phyloP scores from a whole-genome alignment of 495 filamentous ascomycete species.

The Cudoniella acicularis region DNA sequence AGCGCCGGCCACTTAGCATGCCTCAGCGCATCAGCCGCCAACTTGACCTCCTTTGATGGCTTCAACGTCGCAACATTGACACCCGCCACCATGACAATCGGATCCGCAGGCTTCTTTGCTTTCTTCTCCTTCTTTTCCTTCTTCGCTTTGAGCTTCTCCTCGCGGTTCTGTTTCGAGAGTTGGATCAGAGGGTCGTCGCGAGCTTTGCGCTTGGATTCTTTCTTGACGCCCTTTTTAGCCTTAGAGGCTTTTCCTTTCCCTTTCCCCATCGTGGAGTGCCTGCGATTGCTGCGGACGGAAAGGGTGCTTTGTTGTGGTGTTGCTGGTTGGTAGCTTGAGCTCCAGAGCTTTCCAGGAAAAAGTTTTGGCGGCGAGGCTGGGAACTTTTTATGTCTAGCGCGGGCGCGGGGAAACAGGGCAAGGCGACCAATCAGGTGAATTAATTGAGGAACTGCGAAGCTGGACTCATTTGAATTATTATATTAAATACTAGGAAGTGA shows the following conservation, averaged over 20 bases:
- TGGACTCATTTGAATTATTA: too few relatives aligned
- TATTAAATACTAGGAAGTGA: too few relatives aligned
- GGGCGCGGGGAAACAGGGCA: background rate
- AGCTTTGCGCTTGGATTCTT: background rate
- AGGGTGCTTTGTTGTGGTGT: background rate
- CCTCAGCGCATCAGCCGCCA: background rate
- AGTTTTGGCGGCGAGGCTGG: slow-evolving; percentile 1
- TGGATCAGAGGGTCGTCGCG: too few relatives aligned
- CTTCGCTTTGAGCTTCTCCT: too few relatives aligned
- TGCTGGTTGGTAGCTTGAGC: background rate
- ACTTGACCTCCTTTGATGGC: too few relatives aligned
- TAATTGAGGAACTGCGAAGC: too few relatives aligned
- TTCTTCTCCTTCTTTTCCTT: too few relatives aligned
- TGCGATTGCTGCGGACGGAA: too few relatives aligned
- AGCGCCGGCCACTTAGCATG: slow-evolving; percentile 20
- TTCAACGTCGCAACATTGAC: too few relatives aligned
- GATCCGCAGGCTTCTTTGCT: too few relatives aligned
- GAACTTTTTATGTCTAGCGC: background rate
- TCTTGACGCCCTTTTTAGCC: background rate
- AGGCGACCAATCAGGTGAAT: background rate
- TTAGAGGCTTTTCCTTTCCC: background rate
- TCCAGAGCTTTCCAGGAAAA: background rate
- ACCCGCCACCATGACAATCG: too few relatives aligned
- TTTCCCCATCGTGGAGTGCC: background rate
- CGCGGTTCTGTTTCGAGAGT: too few relatives aligned